Percentiles rank a stretch among this genome's conserved stretches.
Conservation (phyloP, 768 basidiomycete species). For the Pulveroboletus ravenelii region DNA sequence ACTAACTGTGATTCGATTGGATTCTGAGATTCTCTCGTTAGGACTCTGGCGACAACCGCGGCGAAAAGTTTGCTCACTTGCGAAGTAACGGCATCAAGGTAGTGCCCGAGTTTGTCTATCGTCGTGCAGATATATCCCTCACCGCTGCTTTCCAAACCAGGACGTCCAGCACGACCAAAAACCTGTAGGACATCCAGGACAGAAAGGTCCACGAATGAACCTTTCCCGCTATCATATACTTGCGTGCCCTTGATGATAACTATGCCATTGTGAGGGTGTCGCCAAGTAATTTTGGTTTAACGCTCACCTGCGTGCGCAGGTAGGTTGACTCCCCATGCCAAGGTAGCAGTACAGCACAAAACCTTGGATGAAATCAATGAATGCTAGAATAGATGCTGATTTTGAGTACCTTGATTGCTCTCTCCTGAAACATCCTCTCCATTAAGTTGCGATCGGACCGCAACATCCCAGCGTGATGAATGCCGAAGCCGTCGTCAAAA, state of each 20-base stretch:
- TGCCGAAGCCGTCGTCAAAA: conserved; percentile 90
- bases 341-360: conserved; percentile 93
- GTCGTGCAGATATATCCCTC: conserved; percentile 97
- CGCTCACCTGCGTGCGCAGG: conserved; percentile 89
- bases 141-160: conserved; percentile 84
- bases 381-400: not conserved
- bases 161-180: conserved; percentile 92
- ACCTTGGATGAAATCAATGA: conserved; percentile 49
- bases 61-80: conserved; percentile 49
- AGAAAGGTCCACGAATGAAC: conserved; percentile 87
- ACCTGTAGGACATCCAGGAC: conserved; percentile 96
- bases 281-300: conserved; percentile 4
- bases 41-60: not conserved
- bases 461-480: conserved; percentile 98
- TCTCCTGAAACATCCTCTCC: conserved; percentile 89
- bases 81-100: conserved; percentile 81
- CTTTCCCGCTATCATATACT: conserved; percentile 87
- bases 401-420: conserved; percentile 75
- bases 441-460: conserved; percentile 91
- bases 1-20: conserved; percentile 94
- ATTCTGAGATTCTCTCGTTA: conserved; percentile 43
- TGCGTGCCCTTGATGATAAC: conserved; percentile 98
- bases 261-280: conserved; percentile 26
- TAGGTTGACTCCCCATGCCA: conserved; percentile 99
- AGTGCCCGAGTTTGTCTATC: conserved; percentile 87